Base-by-base conservation (phyloP, 2,329 filamentous ascomycete species). In the Microascus cirrosus region DNA sequence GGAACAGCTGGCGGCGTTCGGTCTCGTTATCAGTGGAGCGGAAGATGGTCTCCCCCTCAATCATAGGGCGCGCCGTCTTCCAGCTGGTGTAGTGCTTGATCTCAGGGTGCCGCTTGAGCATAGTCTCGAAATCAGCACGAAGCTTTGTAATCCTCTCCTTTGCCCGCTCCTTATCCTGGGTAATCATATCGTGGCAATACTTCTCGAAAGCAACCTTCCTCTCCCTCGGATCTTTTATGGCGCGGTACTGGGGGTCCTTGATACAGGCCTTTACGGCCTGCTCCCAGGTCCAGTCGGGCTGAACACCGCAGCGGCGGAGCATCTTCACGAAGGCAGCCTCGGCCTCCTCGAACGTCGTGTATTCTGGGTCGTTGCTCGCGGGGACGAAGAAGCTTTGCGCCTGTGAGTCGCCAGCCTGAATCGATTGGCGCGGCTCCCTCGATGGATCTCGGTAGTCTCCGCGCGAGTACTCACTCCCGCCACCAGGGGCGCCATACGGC, bases 11-110 rank as follows among this genome's bases (percentile, higher is more conserved):
- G 61, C 89, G 86, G 59, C 92, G 86, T 75, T 97, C 94, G 59
- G 83, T 80, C 65, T 99, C 94, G 68, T 93, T 82, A 64, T 87
- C 88, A 51, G 92, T 93, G 34, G 91, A 93, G 65, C 91, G 87
- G 75, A 97, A 99, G 60, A 95, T 94, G 54, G 90, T 94, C 77
- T 99, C 94, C 55, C 88, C 88, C 72, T 97, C 90, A 61, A 99
- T 90, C 62, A 96, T 95, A 11, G 91, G 90, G 55, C 90, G 86
- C 57, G 93, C 94, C 18, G 90, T 96, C 80, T 91, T 95, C 94
- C 94, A 99, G 61, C 91, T 87, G 50, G 93, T 96, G 71, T 95
- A 96, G 70, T 96, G 85, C 71, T 92, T 94, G 72, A 99, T 97
- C 72, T 99, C 94, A 61, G 92, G 91, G 71, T 99, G 93, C 63